Evolutionary conservation across 1,284 basidiomycete species (phyloP).

Genomic region (Inonotus obliquus): DNA sequence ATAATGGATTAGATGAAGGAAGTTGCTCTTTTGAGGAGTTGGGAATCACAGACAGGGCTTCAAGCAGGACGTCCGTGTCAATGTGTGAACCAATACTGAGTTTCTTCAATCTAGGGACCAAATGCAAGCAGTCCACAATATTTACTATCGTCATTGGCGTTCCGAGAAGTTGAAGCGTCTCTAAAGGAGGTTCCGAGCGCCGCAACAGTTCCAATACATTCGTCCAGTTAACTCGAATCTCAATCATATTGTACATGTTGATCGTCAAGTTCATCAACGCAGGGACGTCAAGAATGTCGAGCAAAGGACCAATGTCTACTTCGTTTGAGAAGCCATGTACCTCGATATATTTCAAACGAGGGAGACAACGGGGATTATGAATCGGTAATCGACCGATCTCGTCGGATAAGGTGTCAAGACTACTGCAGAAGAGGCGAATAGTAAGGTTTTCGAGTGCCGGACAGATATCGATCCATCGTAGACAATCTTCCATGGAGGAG

Average conservation of each 20-base stretch:
- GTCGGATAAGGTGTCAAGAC: not conserved
- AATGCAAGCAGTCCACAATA: not conserved
- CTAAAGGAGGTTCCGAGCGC: constrained; percentile 4
- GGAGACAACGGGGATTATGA: not conserved
- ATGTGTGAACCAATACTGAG: not conserved
- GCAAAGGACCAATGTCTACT: constrained; percentile 2
- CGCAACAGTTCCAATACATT: constrained; percentile 2
- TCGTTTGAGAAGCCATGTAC: constrained; percentile 11
- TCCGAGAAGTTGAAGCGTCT: constrained; percentile 1
- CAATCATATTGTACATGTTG: constrained; percentile 14
- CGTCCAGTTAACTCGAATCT: constrained; percentile 2
- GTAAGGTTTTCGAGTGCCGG: constrained; percentile 6
- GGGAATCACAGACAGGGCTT: not conserved
- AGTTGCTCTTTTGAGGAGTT: not conserved
- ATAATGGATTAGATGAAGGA: not conserved
- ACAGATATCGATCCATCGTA: constrained; percentile 15
- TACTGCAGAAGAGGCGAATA: constrained; percentile 10
- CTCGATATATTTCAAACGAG: constrained; percentile 1
- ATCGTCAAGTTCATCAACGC: not conserved
- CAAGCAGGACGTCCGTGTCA: not conserved
- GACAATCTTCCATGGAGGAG: constrained; percentile 11
- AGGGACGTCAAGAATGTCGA: constrained; percentile 10
- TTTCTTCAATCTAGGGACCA: not conserved
- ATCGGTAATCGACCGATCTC: not conserved
- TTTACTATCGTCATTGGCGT: constrained; percentile 5